Base-by-base conservation (phyloP, 768 basidiomycete genomes). In the Pholiota conissans region DNA sequence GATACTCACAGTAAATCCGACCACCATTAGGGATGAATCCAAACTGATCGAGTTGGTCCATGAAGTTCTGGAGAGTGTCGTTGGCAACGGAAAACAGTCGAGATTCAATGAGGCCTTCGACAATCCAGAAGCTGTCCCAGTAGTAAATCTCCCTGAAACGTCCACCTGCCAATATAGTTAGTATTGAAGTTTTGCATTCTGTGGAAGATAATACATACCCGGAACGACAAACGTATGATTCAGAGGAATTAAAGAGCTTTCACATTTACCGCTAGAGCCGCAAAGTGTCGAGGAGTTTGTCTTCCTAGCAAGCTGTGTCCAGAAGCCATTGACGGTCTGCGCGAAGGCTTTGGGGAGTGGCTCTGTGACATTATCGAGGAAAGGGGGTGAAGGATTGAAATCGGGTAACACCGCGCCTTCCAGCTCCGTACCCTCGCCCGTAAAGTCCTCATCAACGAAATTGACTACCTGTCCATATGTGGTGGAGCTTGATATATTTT, bases 21-120 rank as follows among this genome's bases (percentile, higher is more conserved):
- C 93, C 95, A 6, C 95, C 95, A 65, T 97, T 98, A 1, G 95
- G 95, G 60, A 98, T 88, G 75, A 97, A 98, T 0, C 95, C 95
- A 64, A 91, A 84, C 22, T 69, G 67, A 37, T 89, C 84, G 46
- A 98, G 76, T 68, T 96, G 88, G 65, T 98, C 95, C 93, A 97
- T 95, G 67, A 98, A 97, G 74, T 97, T 96, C 61, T 91, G 85
- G 30, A 97, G 75, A 0, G 93, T 91, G 10, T 78, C 84, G 61
- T 91, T 90, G 56, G 82, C 90, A 52, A 91, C 79, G 53, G 77
- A 77, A 63, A 83, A 87, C 11, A 97, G 79, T 61, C 89, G 82
- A 1, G 91, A 93, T 67, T 89, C 76, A 28, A 98, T 73, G n/a
- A 97, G 77, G 35, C 95, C 95, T 63, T 93, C 86, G 8, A 90